phyloP scores from a whole-genome alignment of 176 grass and related monocot genomes.

The Triticum timopheevii region DNA sequence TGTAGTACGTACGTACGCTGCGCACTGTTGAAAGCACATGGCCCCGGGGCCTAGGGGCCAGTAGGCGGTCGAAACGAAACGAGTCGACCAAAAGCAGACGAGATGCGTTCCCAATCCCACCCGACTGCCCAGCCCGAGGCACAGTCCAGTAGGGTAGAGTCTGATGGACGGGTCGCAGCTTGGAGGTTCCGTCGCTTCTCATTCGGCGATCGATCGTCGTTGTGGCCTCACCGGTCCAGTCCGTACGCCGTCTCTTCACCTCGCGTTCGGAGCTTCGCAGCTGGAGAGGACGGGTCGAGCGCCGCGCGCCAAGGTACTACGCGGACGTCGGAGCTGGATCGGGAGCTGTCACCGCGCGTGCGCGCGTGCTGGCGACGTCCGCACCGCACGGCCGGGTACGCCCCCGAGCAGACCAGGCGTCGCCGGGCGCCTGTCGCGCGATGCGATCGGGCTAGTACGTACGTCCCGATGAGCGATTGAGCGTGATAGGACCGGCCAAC shows the following conservation, averaged over 20 bases:
- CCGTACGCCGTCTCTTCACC: too few species aligned
- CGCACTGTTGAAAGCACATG: neutral
- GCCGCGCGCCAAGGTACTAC: neutral
- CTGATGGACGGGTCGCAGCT: slow-evolving; percentile 7
- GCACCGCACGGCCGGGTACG: too few species aligned
- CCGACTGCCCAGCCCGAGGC: too few species aligned
- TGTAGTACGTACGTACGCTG: neutral
- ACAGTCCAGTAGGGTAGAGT: too few species aligned
- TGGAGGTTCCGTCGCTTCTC: slow-evolving; percentile 14
- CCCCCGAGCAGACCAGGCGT: slow-evolving; percentile 21
- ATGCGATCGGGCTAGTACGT: neutral
- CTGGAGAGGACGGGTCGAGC: slow-evolving; percentile 18
- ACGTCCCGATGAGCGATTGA: neutral
- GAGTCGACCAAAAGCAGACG: neutral
- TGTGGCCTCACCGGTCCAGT: too few species aligned
- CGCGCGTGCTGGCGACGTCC: neutral
- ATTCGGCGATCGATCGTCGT: neutral
- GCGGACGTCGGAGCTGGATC: neutral
- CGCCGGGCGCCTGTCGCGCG: slow-evolving; percentile 10
- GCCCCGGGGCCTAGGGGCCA: neutral
- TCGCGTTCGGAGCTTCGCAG: too few species aligned
- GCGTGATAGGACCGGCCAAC: neutral
- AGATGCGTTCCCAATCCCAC: neutral
- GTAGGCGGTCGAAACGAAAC: neutral
- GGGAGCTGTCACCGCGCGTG: neutral